phyloP scores from a whole-genome alignment of 768 basidiomycete species.

The Sistotremastrum suecicum region DNA sequence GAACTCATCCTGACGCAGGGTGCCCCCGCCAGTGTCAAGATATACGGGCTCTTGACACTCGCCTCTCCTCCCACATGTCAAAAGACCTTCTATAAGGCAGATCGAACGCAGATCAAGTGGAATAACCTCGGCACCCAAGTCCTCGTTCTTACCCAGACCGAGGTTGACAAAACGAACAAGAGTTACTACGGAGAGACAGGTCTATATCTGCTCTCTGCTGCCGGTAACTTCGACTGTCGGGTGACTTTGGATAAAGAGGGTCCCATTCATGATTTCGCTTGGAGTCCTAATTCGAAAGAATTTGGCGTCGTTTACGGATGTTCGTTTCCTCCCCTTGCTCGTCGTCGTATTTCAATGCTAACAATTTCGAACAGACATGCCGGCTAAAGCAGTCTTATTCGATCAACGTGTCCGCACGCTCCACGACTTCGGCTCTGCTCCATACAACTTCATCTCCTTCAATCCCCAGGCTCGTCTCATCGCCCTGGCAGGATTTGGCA shows the following conservation, averaged over 20 bases:
- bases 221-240: constrained; percentile 87
- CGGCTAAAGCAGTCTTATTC: constrained; percentile 84
- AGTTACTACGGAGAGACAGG: constrained; percentile 98
- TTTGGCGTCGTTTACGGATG: constrained; percentile 96
- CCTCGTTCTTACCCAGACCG: constrained; percentile 84
- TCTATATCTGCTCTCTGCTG: constrained; percentile 80
- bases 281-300: constrained; percentile 95
- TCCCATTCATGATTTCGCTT: constrained; percentile 89
- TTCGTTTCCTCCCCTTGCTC: constrained; percentile 26
- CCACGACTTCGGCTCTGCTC: constrained; percentile 82
- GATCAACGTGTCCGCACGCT: constrained; percentile 79
- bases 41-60: constrained; percentile 61
- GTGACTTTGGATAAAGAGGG: constrained; percentile 90
- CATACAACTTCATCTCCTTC: constrained; percentile 87
- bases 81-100: constrained; percentile 94
- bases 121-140: constrained; percentile 88
- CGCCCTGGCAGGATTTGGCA: constrained; percentile 90
- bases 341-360: background rate
- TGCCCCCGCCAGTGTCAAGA: constrained; percentile 74
- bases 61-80: constrained; percentile 54
- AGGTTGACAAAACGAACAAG: constrained; percentile 94
- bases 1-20: constrained; percentile 32
- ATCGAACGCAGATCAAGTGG: constrained; percentile 91
- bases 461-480: constrained; percentile 86
- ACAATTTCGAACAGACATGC: constrained; percentile 54